Evolutionary conservation across 257 asterid genomes (phyloP).

Genomic region (Eucommia ulmoides): DNA sequence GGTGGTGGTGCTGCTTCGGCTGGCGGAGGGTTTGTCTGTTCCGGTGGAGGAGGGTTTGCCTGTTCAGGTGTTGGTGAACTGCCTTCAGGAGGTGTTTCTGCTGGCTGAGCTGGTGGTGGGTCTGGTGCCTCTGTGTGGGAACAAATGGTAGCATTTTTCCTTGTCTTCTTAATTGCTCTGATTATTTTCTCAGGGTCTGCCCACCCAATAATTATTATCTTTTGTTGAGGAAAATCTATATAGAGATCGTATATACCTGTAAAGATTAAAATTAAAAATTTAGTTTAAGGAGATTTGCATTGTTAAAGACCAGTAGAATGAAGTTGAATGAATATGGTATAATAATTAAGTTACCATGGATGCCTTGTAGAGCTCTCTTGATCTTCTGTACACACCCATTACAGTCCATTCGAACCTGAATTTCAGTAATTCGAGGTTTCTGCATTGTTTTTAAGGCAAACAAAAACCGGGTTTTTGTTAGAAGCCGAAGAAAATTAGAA

Average conservation of each 20-base stretch:
- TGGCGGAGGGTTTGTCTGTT: conserved; percentile 24
- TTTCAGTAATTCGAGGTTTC: conserved; percentile 57
- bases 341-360: conserved; percentile 35
- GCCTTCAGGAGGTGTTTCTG: conserved; percentile 22
- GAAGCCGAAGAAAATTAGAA: neutral
- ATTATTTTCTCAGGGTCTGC: conserved; percentile 68
- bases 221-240: conserved; percentile 66
- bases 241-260: conserved; percentile 63
- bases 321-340: neutral
- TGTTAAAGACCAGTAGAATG: neutral
- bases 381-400: conserved; percentile 80
- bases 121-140: conserved; percentile 52
- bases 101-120: conserved; percentile 28
- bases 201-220: conserved; percentile 61
- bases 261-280: neutral
- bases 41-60: conserved; percentile 16
- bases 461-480: neutral
- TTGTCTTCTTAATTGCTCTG: conserved; percentile 66
- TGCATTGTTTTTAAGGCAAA: conserved; percentile 19
- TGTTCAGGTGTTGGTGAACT: conserved; percentile 6
- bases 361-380: conserved; percentile 65
- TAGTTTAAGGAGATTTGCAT: neutral
- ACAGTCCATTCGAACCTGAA: conserved; percentile 73
- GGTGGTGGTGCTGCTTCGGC: conserved; percentile 29
- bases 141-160: conserved; percentile 63